Conservation (phyloP, 1,284 basidiomycete species). For the Marasmius sp. region DNA sequence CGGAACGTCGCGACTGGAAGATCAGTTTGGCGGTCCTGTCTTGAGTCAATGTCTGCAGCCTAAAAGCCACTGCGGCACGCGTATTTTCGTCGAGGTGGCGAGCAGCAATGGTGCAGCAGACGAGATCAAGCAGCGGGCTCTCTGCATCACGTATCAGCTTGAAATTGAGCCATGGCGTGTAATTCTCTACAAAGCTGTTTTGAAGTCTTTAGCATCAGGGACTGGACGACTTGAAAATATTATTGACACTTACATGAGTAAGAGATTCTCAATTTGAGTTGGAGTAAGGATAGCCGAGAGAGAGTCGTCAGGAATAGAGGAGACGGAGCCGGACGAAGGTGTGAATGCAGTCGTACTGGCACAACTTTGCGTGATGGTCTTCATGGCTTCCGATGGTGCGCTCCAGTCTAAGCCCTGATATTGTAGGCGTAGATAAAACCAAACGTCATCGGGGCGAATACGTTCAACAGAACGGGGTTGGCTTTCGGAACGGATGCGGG, state of each 20-base stretch:
- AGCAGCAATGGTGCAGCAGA: constrained; percentile 19
- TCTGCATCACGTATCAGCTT: constrained; percentile 11
- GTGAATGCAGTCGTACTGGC: not conserved
- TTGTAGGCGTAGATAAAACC: constrained; percentile 9
- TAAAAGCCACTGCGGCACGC: not conserved
- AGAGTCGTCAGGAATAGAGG: constrained; percentile 10
- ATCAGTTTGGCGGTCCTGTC: constrained; percentile 9
- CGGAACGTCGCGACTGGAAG: constrained; percentile 5
- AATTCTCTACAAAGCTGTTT: constrained; percentile 18
- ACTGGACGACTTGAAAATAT: no score
- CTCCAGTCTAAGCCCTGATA: constrained; percentile 19
- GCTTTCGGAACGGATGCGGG: not conserved
- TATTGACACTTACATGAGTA: constrained; percentile 6
- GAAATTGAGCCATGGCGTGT: constrained; percentile 23
- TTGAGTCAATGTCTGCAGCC: constrained; percentile 6
- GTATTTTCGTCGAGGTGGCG: constrained; percentile 15
- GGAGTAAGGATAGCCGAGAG: constrained; percentile 10
- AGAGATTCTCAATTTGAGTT: constrained; percentile 7
- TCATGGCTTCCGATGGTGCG: constrained; percentile 23
- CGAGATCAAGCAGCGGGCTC: constrained; percentile 18
- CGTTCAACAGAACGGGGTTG: not conserved
- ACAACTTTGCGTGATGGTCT: constrained; percentile 1
- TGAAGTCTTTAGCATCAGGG: no score
- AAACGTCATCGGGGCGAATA: constrained; percentile 9
- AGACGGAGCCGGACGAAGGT: constrained; percentile 9